Evolutionary conservation across 129 eudicot species (phyloP).

Genomic region (Chrysanthemum makinoi): DNA sequence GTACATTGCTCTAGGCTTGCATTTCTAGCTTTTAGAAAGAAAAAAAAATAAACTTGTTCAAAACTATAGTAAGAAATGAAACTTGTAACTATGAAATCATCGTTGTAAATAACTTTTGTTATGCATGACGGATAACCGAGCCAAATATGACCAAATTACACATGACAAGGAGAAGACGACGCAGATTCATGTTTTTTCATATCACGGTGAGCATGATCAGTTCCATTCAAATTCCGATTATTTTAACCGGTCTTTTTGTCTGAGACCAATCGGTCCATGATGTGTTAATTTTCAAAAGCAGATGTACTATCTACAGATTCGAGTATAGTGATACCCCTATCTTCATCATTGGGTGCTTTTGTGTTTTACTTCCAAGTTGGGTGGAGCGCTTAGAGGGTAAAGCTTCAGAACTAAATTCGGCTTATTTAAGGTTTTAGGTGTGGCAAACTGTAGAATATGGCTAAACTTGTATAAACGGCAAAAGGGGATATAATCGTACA

Average conservation of each 20-base stretch:
- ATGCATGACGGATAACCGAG: neutral
- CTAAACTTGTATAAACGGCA: neutral
- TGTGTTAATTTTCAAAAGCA: no score
- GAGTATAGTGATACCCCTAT: neutral
- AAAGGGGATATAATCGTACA: no score
- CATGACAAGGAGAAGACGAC: no score
- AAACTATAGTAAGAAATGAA: neutral
- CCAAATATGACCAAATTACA: neutral
- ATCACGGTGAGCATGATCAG: no score
- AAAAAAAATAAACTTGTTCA: neutral
- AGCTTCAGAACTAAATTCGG: neutral
- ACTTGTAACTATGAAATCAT: neutral
- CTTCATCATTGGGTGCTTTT: neutral
- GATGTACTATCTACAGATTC: neutral
- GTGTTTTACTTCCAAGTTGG: no score
- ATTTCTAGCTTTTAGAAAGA: neutral
- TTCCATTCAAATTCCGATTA: no score
- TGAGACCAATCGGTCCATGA: no score
- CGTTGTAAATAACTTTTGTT: neutral
- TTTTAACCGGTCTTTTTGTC: no score
- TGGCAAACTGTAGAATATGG: neutral
- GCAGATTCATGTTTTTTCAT: no score
- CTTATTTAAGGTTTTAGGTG: neutral
- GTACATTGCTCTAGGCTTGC: slow-evolving; percentile 6
- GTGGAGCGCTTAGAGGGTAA: no score